Conservation (phyloP, 129 eudicot genomes). For the Glebionis coronaria region DNA sequence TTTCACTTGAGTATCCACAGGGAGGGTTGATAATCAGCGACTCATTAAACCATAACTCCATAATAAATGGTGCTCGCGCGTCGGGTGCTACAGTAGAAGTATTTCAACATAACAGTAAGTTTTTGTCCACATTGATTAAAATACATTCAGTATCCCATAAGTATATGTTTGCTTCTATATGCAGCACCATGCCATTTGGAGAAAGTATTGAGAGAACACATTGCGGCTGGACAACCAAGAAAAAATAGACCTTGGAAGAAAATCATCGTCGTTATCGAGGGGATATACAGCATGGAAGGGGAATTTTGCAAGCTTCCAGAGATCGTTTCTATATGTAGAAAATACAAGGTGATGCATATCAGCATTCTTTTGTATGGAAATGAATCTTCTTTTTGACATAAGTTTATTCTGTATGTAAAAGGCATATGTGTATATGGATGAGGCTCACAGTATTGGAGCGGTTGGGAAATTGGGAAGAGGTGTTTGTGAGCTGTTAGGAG, state of each 20-base stretch:
- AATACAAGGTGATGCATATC: constrained; percentile 64
- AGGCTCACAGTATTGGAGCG: constrained; percentile 99
- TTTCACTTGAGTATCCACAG: constrained; percentile 34
- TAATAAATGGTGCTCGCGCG: constrained; percentile 97
- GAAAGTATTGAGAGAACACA: constrained; percentile 81
- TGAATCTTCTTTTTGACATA: background rate
- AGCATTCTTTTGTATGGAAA: background rate
- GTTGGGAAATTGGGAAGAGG: constrained; percentile 94
- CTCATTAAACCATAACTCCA: constrained; percentile 89
- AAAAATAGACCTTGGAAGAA: constrained; percentile 99
- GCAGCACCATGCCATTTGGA: constrained; percentile 90
- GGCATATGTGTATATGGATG: constrained; percentile 95
- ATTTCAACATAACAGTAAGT: constrained; percentile 92
- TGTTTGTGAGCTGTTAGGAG: constrained; percentile 95
- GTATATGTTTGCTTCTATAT: background rate
- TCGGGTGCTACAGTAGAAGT: constrained; percentile 84
- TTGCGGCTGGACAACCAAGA: constrained; percentile 97
- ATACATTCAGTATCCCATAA: background rate
- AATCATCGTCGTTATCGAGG: constrained; percentile 88
- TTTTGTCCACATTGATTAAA: background rate
- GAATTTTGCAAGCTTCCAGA: constrained; percentile 97
- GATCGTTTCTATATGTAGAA: constrained; percentile 84
- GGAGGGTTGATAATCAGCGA: constrained; percentile 95
- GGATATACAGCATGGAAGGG: constrained; percentile 99
- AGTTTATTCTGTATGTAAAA: constrained; percentile 18